Base-by-base conservation (phyloP, 169 alveolate genomes). In the Eimeria acervulina region DNA sequence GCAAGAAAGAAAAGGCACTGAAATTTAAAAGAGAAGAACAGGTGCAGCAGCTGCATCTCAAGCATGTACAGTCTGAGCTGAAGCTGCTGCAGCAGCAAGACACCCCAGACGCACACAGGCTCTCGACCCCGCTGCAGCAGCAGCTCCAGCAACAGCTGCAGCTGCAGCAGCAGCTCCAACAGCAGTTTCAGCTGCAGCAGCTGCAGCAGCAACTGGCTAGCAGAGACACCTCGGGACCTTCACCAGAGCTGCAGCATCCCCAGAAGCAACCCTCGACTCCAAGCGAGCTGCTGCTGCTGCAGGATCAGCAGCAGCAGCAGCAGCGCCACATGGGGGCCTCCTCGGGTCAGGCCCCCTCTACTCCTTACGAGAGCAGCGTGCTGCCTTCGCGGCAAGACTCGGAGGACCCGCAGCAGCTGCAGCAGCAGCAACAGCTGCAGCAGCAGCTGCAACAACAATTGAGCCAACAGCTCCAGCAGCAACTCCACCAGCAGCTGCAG, bases 1-100 rank as follows among this genome's bases (percentile, higher is more conserved):
- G 59, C 23, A 95, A 96, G 93, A 93, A 93, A 33, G 93, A 93
- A 51, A 90, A 96, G 81, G 89, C 89, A 15, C 94, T 93, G 44
- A 23, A 52, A 36, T 76, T 68, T 19, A 72, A 33, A 40, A 63
- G 95, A 23, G 95, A 91, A 28, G 95, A 90, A 33, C 95, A 89
- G 44, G 31, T 23, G 95, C 90, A 47, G 47, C 95, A 89, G 87
- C n/a, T 38, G 52, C 95, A 89, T 6, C 40, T 84, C 42, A 47
- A 84, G 52, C 92, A 51, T 13, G 78, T 84, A 10, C 92, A 52
- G 44, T 28, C 72, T 1, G 51, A 84, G 55, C 76, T 52, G 6
- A 47, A 84, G 81, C 95, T 33, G n/a, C 55, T 44, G 66, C 85
- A 44, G 52, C 61, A 61, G 23, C 95, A 68, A 17, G 55, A 68